A percentile compares a stretch with the other conserved stretches of the same genome.
These are phyloP conservation scores for Zygnema circumcarinatum DNA, from an alignment of 139 green algal species.

Conservation along the genomic window DNA sequence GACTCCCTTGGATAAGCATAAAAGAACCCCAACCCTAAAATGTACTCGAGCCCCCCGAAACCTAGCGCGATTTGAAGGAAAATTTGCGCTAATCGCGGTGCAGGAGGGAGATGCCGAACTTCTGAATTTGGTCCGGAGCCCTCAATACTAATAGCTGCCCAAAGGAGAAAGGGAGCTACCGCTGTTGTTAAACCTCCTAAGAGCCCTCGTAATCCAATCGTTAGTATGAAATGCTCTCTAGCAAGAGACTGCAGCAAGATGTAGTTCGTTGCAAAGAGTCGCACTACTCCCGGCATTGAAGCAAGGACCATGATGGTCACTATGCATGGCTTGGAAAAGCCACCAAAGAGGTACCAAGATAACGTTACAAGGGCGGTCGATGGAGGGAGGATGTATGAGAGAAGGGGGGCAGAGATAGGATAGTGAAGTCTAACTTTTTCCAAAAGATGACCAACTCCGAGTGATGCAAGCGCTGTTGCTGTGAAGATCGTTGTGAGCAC, in stretches of 20 bases:
- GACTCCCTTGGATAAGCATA: not conserved
- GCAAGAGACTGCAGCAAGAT: not conserved
- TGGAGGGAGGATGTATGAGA: not conserved
- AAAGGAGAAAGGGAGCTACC: not conserved
- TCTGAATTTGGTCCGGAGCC: not conserved
- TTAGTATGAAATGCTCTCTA: conserved; percentile 12
- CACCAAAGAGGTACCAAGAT: not conserved
- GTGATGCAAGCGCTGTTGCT: not conserved
- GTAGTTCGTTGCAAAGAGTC: not conserved
- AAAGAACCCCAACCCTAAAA: not conserved
- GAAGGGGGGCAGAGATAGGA: not conserved
- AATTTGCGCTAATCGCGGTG: not conserved
- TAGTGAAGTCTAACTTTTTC: not conserved
- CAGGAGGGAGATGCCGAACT: not conserved
- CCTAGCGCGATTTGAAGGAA: not conserved
- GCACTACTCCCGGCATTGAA: not conserved
- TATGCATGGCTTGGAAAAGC: not conserved
- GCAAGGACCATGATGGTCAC: not conserved
- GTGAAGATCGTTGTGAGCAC: not conserved
- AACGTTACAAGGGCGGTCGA: not conserved
- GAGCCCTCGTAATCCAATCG: not conserved
- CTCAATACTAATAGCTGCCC: not conserved
- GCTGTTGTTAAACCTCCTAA: conserved; percentile 6
- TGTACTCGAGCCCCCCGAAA: conserved; percentile 4
- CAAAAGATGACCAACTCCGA: not conserved